A percentile compares a stretch with the other conserved stretches of the same genome.
Evolutionary conservation across 192 early-diverging fungal genomes (phyloP).

Genomic region (Umbelopsis vinacea): DNA sequence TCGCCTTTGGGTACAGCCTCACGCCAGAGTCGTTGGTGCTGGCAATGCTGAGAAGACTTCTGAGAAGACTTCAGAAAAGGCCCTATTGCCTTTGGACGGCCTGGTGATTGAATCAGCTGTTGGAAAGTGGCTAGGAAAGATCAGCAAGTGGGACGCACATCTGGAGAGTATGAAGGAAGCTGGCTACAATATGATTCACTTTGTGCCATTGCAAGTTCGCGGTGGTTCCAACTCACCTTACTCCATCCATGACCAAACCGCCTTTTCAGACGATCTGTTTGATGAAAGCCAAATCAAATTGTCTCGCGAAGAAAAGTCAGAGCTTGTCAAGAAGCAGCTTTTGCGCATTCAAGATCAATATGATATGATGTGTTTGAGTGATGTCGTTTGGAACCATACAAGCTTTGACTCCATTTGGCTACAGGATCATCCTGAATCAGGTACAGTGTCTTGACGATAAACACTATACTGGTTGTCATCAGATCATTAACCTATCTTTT

Average conservation of each 20-base stretch:
- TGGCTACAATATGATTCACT: conserved; percentile 99
- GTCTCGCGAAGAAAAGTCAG: conserved; percentile 62
- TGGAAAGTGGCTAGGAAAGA: conserved; percentile 93
- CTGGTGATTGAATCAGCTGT: conserved; percentile 91
- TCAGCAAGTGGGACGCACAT: conserved; percentile 77
- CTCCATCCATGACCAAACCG: conserved; percentile 93
- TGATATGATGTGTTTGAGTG: conserved; percentile 81
- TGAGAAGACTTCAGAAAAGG: conserved; percentile 13
- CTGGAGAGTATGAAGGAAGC: conserved; percentile 70
- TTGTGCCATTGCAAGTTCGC: conserved; percentile 91
- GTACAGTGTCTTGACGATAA: conserved; percentile 34
- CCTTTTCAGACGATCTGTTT: conserved; percentile 90
- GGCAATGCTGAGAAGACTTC: conserved; percentile 17
- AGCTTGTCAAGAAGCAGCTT: conserved; percentile 60
- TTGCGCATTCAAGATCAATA: conserved; percentile 63
- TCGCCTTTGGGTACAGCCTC: conserved; percentile 58
- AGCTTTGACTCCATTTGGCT: conserved; percentile 94
- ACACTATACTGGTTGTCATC: neutral
- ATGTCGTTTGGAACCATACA: conserved; percentile 99
- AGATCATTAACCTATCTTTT: conserved; percentile 21
- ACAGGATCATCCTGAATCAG: conserved; percentile 93
- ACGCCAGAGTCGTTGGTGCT: conserved; percentile 9
- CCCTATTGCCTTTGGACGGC: conserved; percentile 81
- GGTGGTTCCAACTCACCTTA: conserved; percentile 97
- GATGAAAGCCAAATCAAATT: conserved; percentile 50